A percentile compares a stretch with the other conserved stretches of the same genome.
Conservation (phyloP, 1,139 yeast species). For the Lodderomyces metapsilosis region DNA sequence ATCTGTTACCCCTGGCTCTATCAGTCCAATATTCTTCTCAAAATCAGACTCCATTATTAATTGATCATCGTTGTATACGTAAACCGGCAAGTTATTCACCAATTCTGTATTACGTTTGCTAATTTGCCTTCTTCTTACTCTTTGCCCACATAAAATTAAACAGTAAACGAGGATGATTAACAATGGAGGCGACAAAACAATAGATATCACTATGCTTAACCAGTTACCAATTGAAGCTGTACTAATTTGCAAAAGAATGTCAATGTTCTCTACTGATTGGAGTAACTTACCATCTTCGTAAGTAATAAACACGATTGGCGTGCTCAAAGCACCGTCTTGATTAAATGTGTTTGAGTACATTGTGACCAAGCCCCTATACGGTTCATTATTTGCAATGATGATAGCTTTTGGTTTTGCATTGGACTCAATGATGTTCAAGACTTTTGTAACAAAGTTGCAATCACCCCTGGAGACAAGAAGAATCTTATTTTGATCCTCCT, state of each 20-base stretch:
- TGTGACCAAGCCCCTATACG: conserved; percentile 37
- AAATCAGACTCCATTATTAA: conserved; percentile 28
- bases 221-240: conserved; percentile 43
- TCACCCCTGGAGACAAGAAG: conserved; percentile 40
- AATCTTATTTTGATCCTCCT: conserved; percentile 21
- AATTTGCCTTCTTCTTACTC: conserved; percentile 26
- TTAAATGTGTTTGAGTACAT: conserved; percentile 44
- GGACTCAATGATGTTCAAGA: conserved; percentile 29
- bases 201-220: conserved; percentile 38
- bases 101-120: conserved; percentile 32
- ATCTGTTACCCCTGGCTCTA: conserved; percentile 7
- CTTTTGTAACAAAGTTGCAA: conserved; percentile 45
- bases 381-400: conserved; percentile 44
- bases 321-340: conserved; percentile 32
- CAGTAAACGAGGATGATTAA: conserved; percentile 37
- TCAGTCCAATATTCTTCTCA: conserved; percentile 28
- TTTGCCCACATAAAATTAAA: conserved; percentile 31
- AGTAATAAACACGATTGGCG: conserved; percentile 41
- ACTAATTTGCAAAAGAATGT: conserved; percentile 20
- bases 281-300: conserved; percentile 35
- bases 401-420: conserved; percentile 32
- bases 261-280: conserved; percentile 11
- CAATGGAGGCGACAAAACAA: conserved; percentile 46
- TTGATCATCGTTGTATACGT: conserved; percentile 38
- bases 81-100: conserved; percentile 40